Percentiles rank a stretch among this genome's conserved stretches.
These are phyloP conservation scores for Epichloe gansuensis DNA, from an alignment of 2,329 filamentous ascomycete genomes.

Conservation along the genomic window DNA sequence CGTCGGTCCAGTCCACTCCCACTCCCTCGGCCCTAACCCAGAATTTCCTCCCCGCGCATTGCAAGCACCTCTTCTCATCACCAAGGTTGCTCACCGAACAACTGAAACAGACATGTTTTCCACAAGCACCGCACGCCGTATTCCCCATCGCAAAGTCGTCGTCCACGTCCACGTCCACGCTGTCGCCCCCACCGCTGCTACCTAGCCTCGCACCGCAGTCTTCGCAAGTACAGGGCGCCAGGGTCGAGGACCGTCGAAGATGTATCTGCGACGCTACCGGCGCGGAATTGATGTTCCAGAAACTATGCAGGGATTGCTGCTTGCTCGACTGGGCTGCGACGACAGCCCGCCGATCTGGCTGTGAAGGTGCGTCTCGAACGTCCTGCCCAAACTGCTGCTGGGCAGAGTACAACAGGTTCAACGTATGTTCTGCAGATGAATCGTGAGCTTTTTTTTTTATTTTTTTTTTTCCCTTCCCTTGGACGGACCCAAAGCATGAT, in stretches of 20 bases:
- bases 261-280: constrained; percentile 1
- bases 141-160: constrained; percentile 9
- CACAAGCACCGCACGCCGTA: constrained; percentile 34
- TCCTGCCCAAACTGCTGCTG: constrained; percentile 22
- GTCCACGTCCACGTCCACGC: constrained; percentile 32
- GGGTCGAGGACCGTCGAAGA: constrained; percentile 2
- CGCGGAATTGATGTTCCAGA: constrained; percentile 41
- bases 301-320: constrained; percentile 45
- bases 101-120: constrained; percentile 43
- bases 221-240: constrained; percentile 31
- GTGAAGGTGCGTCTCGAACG: constrained; percentile 11
- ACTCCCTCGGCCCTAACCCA: constrained; percentile 6
- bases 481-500: neutral
- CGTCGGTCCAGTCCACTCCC: constrained; percentile 9
- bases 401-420: constrained; percentile 45
- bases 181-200: constrained; percentile 13
- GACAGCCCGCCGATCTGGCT: constrained; percentile 4
- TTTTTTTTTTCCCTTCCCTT: too few species aligned
- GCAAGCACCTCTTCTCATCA: constrained; percentile 38
- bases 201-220: constrained; percentile 33
- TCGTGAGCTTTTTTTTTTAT: neutral
- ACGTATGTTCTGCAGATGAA: constrained; percentile 36
- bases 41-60: constrained; percentile 31
- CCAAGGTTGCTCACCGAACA: constrained; percentile 48
- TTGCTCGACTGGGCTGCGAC: constrained; percentile 7